Base-by-base conservation (phyloP, 805 yeast genomes). In the Nakazawaea anatomiae region DNA sequence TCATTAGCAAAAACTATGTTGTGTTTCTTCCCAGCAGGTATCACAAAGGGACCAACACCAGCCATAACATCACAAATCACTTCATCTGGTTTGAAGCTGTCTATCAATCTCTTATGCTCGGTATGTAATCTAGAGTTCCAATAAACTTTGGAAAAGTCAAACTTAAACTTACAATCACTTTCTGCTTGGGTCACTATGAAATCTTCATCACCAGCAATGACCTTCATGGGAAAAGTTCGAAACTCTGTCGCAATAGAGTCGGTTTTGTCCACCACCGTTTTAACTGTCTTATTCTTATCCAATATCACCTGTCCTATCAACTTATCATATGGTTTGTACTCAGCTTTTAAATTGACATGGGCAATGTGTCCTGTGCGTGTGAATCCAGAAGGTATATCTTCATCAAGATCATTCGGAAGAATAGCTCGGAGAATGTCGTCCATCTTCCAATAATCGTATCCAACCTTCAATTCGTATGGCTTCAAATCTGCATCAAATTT, bases 31-130 rank as follows among this genome's bases (percentile, higher is more conserved):
- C 91, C 98, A 0, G 97, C 96, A 0, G 99, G 99, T 1, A 94
- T 81, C 1, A 96, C 92, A 71, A 95, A 94, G 4, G 99, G 99
- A 0, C 99, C 99, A 1, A 94, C 98, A 44, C 99, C 99, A 0
- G 97, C 98, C 81, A 95, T 88, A 0, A 90, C 97, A 70, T 94
- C 99, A 60, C 89, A 89, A 0, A 95, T 87, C 6, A 89, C 87
- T 53, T 85, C 86, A 8, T 86, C 85, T 4, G 79, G 73, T 59
- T 87, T 85, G 52, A 72, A 73, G 39, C 68, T 62, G 1, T 69
- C 63, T 4, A 94, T 85, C 42, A 94, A 69, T 53, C 98, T 73
- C 44, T 83, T 92, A 66, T 94, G 99, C 61, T 94, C 99, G 0
- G 96, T 88, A 57, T 90, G 92, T 47, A 94, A 73, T 58, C 99